A percentile compares a stretch with the other conserved stretches of the same genome.
phyloP scores from a whole-genome alignment of 2,329 filamentous ascomycete species.

The Neonectria ditissima region DNA sequence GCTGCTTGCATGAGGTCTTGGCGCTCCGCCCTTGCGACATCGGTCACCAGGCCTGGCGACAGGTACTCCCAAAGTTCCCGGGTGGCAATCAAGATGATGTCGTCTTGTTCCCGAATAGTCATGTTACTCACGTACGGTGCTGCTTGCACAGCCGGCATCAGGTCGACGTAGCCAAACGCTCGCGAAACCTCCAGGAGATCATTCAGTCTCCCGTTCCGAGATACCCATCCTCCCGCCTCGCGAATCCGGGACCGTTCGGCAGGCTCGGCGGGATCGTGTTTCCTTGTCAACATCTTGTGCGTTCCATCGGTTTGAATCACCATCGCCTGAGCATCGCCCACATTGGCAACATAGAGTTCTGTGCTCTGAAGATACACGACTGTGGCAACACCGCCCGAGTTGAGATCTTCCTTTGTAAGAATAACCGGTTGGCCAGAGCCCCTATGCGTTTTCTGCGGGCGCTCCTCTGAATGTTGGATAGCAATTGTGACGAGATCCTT shows the following conservation, averaged over 20 bases:
- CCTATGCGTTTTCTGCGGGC: slow-evolving; percentile 74
- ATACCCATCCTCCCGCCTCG: slow-evolving; percentile 95
- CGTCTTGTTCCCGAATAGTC: slow-evolving; percentile 86
- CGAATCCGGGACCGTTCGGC: slow-evolving; percentile 88
- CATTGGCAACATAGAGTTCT: slow-evolving; percentile 93
- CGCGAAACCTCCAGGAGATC: slow-evolving; percentile 91
- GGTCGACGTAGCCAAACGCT: slow-evolving; percentile 92
- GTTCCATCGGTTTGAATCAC: slow-evolving; percentile 90
- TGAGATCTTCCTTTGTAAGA: slow-evolving; percentile 88
- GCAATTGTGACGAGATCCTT: slow-evolving; percentile 92
- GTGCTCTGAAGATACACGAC: slow-evolving; percentile 90
- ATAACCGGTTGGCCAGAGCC: slow-evolving; percentile 79
- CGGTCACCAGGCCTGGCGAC: slow-evolving; percentile 88
- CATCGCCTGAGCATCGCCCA: slow-evolving; percentile 96
- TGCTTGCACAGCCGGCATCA: slow-evolving; percentile 93
- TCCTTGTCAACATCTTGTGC: slow-evolving; percentile 85
- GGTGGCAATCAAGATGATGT: slow-evolving; percentile 92
- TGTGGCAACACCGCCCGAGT: slow-evolving; percentile 91
- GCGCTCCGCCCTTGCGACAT: slow-evolving; percentile 88
- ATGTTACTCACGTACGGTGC: slow-evolving; percentile 85
- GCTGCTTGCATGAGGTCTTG: slow-evolving; percentile 93
- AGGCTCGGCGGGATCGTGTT: slow-evolving; percentile 92
- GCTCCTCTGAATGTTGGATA: slow-evolving; percentile 82
- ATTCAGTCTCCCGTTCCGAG: slow-evolving; percentile 92
- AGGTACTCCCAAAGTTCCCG: slow-evolving; percentile 96